Evolutionary conservation across 179 eudicot genomes (phyloP).

Genomic region (Heliamphora pulchella): DNA sequence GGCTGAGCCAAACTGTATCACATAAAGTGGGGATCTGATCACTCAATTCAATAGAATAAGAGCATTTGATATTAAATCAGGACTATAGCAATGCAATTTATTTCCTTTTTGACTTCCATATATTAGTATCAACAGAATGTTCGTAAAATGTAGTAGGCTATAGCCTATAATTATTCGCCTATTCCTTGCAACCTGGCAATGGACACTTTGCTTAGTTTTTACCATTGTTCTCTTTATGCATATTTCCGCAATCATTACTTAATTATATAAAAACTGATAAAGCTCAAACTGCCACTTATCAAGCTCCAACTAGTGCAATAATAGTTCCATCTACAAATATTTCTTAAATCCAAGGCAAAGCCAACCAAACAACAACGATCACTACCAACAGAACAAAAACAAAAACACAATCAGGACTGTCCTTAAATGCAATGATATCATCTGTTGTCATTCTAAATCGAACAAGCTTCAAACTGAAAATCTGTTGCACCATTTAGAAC

Average conservation of each 20-base stretch:
- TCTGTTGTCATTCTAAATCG: too few species aligned
- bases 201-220: not conserved
- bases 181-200: not conserved
- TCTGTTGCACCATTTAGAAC: not conserved
- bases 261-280: not conserved
- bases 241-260: not conserved
- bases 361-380: not conserved
- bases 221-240: not conserved
- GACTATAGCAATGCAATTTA: not conserved
- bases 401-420: too few species aligned
- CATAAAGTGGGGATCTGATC: too few species aligned
- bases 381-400: not conserved
- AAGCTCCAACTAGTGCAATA: not conserved
- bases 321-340: not conserved
- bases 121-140: not conserved
- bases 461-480: too few species aligned
- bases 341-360: too few species aligned
- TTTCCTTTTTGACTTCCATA: not conserved
- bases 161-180: not conserved
- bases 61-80: not conserved
- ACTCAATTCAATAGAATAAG: too few species aligned
- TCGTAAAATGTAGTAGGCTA: not conserved
- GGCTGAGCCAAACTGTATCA: too few species aligned
- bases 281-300: not conserved
- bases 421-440: too few species aligned